Base-by-base conservation (phyloP, 176 grass and related monocot genomes). In the Triticum timopheevii region DNA sequence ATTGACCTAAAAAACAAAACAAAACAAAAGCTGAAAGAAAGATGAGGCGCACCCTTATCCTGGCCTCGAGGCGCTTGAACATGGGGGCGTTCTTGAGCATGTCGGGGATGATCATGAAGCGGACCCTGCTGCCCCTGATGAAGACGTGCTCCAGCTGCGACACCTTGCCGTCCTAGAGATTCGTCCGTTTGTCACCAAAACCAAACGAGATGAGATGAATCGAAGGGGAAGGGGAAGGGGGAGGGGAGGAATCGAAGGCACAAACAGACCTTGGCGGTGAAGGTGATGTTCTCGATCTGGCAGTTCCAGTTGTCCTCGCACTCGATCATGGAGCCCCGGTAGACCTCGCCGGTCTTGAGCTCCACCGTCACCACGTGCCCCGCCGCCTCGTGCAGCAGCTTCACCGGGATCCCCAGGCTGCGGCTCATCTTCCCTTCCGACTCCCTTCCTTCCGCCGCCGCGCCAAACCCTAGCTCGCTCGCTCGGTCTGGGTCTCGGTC, bases 241-340 rank as follows among this genome's bases (percentile, higher is more conserved):
- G 5, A 4, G 49, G 49, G 1, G 49, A 28, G 28, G 28, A 28
- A 28, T 28, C 28, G 28, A 28, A 28, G 28, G 28, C 28, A 28
- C 28, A 28, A 28, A 28, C 28, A 28, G 2, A 28, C 28, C 28
- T 91, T 95, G 34, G 91, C 89, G 10, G 89, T 93, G 89, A 85
- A 95, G 77, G 89, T 93, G 86, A 93, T 93, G 59, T 77, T 91
- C 15, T 93, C 89, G n/a, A 95, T 89, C 49, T 93, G 87, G 87
- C 91, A 95, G 86, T 93, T 95, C 94, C 94, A 93, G 89, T 95
- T 95, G 84, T 95, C 94, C 83, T 95, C 91, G 89, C 91, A 95
- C 77, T 95, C 91, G 50, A 95, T 63, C 81, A 93, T 65, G 80
- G 72, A 83, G 23, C 94, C 89, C 10, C 89, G 86, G 61, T 95